Evolutionary conservation across 805 yeast genomes (phyloP).

Genomic region (Komagataella pseudopastoris): DNA sequence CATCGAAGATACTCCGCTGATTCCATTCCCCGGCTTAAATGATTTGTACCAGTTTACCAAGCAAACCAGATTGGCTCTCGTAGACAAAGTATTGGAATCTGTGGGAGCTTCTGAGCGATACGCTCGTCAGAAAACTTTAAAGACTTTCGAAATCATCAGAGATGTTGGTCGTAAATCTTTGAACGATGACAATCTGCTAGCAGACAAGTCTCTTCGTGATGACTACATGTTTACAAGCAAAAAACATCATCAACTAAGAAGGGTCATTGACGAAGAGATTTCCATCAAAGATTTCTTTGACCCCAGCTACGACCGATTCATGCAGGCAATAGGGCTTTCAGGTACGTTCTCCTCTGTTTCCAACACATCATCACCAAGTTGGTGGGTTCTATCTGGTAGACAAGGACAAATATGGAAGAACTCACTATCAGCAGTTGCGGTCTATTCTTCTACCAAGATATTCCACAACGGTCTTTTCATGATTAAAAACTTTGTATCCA

Average conservation of each 20-base stretch:
- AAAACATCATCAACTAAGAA: slow-evolving; percentile 44
- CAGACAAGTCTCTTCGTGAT: slow-evolving; percentile 51
- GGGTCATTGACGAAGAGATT: slow-evolving; percentile 45
- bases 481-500: slow-evolving; percentile 19
- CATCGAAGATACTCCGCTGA: slow-evolving; percentile 17
- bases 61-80: slow-evolving; percentile 54
- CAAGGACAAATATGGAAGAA: slow-evolving; percentile 13
- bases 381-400: neutral
- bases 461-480: slow-evolving; percentile 8
- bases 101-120: slow-evolving; percentile 52
- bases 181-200: slow-evolving; percentile 40
- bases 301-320: slow-evolving; percentile 51
- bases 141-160: slow-evolving; percentile 49
- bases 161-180: slow-evolving; percentile 48
- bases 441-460: slow-evolving; percentile 6
- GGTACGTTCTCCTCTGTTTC: neutral
- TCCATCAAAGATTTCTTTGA: slow-evolving; percentile 69
- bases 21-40: slow-evolving; percentile 50
- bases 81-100: slow-evolving; percentile 47
- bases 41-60: slow-evolving; percentile 56
- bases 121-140: slow-evolving; percentile 50
- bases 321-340: slow-evolving; percentile 29
- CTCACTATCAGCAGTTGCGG: slow-evolving; percentile 15
- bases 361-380: neutral
- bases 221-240: slow-evolving; percentile 70